Evolutionary conservation across 2,329 filamentous ascomycete genomes (phyloP).

Genomic region (Aspergillus versicolor): DNA sequence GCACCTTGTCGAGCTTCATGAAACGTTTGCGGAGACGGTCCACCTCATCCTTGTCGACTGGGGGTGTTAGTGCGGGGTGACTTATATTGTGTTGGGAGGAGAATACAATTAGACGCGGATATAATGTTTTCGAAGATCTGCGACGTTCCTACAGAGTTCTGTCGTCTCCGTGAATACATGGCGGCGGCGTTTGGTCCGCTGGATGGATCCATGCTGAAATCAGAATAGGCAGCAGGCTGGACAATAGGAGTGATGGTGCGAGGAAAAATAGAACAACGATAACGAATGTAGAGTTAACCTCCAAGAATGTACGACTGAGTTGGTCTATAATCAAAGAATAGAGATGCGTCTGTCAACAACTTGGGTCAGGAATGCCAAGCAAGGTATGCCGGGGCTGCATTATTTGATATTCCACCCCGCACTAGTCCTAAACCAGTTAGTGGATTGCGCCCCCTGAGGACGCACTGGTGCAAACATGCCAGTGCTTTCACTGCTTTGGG

Average conservation of each 20-base stretch:
- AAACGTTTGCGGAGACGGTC: slow-evolving; percentile 94
- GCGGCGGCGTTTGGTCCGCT: slow-evolving; percentile 45
- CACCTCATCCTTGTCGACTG: slow-evolving; percentile 96
- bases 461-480: no score
- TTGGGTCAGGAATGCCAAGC: slow-evolving; percentile 13
- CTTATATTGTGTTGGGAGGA: not conserved
- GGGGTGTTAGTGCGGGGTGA: slow-evolving; percentile 2
- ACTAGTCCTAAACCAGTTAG: slow-evolving; percentile 44
- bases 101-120: slow-evolving; percentile 89
- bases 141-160: slow-evolving; percentile 51
- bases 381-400: slow-evolving; percentile 19
- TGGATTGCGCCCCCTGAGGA: slow-evolving; percentile 21
- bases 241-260: not conserved
- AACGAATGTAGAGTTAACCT: slow-evolving; percentile 2
- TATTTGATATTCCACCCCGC: slow-evolving; percentile 46
- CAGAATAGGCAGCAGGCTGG: not conserved
- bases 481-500: no score
- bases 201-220: slow-evolving; percentile 30
- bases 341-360: slow-evolving; percentile 8
- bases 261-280: slow-evolving; percentile 5
- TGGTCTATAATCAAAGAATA: slow-evolving; percentile 1
- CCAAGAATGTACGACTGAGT: not conserved
- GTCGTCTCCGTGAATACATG: slow-evolving; percentile 44
- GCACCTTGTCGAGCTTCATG: slow-evolving; percentile 97
- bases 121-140: slow-evolving; percentile 92